Percentiles rank a stretch among this genome's conserved stretches.
Conservation (phyloP, 1,284 basidiomycete genomes). For the Irpex lacteus region DNA sequence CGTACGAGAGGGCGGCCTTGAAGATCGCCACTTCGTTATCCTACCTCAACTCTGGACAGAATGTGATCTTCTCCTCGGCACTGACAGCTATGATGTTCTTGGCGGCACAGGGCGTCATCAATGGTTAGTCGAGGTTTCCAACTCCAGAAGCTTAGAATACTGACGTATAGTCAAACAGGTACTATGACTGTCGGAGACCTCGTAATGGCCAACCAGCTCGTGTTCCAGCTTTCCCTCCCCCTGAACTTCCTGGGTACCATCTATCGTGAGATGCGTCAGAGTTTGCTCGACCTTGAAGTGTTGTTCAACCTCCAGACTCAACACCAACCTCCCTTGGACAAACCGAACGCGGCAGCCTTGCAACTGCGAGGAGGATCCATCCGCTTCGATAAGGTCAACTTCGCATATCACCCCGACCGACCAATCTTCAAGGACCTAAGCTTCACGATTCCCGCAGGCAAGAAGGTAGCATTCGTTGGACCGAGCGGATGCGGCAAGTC, state of each 20-base stretch:
- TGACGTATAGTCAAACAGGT: slow-evolving; percentile 42
- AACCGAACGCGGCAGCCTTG: slow-evolving; percentile 66
- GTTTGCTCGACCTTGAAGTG: slow-evolving; percentile 95
- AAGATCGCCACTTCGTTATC: slow-evolving; percentile 96
- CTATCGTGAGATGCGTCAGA: slow-evolving; percentile 95
- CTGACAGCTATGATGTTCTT: slow-evolving; percentile 96
- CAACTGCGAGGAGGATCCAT: slow-evolving; percentile 82
- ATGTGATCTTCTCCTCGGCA: slow-evolving; percentile 91
- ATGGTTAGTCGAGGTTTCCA: slow-evolving; percentile 51
- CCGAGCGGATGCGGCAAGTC: slow-evolving; percentile 98
- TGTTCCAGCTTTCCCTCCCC: slow-evolving; percentile 95
- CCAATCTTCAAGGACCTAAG: slow-evolving; percentile 88
- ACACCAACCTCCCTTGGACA: slow-evolving; percentile 73
- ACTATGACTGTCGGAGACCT: slow-evolving; percentile 98
- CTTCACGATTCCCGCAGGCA: slow-evolving; percentile 94
- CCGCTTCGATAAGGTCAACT: slow-evolving; percentile 89
- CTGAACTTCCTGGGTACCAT: slow-evolving; percentile 97
- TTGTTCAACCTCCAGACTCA: slow-evolving; percentile 90
- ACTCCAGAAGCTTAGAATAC: not conserved
- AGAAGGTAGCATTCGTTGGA: slow-evolving; percentile 95
- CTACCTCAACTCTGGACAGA: slow-evolving; percentile 94
- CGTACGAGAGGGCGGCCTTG: slow-evolving; percentile 90
- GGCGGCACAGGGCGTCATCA: slow-evolving; percentile 91
- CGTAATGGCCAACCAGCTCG: slow-evolving; percentile 99
- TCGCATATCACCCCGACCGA: slow-evolving; percentile 87